Evolutionary conservation across 257 asterid species (phyloP).

Genomic region (Solanum arcanum): DNA sequence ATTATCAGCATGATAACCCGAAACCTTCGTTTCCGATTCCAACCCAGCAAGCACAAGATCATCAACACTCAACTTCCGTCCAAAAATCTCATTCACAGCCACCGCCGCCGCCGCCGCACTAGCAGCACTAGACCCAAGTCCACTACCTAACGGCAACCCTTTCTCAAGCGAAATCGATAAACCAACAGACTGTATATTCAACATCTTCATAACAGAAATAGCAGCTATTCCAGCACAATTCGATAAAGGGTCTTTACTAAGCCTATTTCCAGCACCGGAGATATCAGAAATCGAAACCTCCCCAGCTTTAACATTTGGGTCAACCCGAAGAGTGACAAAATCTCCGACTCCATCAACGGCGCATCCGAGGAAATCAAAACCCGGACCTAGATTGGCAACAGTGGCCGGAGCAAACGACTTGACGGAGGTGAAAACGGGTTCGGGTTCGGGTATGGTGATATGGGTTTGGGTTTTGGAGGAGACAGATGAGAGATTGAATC

Average conservation of each 20-base stretch:
- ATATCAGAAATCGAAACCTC: constrained; percentile 49
- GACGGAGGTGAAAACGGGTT: constrained; percentile 55
- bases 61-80: constrained; percentile 20
- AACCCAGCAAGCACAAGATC: constrained; percentile 72
- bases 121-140: constrained; percentile 91
- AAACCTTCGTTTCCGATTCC: constrained; percentile 78
- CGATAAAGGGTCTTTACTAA: constrained; percentile 60
- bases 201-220: constrained; percentile 69
- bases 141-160: constrained; percentile 85
- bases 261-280: constrained; percentile 50
- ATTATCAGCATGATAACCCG: constrained; percentile 90
- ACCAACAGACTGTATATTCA: constrained; percentile 54
- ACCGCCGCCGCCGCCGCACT: constrained; percentile 96
- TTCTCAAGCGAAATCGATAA: constrained; percentile 80
- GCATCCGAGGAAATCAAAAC: constrained; percentile 81
- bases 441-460: constrained; percentile 35
- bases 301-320: constrained; percentile 49
- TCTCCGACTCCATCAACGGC: constrained; percentile 88
- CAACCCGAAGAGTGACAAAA: constrained; percentile 40
- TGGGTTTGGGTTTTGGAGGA: constrained; percentile 29
- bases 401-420: constrained; percentile 75
- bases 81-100: constrained; percentile 71
- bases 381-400: constrained; percentile 75
- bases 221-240: constrained; percentile 89
- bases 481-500: neutral